Base-by-base conservation (phyloP, 2,329 filamentous ascomycete species). In the Cladosporium sphaerospermum region DNA sequence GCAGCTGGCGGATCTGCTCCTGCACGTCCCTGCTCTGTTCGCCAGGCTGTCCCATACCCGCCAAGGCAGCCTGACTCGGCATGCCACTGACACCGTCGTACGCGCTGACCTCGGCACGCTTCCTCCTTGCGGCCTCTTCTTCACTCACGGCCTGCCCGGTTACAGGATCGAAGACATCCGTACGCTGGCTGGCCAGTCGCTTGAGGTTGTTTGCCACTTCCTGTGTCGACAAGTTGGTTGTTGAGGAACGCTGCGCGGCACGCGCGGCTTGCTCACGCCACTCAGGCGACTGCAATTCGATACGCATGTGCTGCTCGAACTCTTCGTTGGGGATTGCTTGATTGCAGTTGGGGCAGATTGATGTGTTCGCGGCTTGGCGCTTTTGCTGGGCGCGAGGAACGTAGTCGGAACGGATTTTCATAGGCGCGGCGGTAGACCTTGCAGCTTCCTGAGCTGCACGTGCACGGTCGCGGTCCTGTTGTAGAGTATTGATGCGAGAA, bases 181-280 rank as follows among this genome's bases (percentile, higher is more conserved):
- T 86, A 44, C 92, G 82, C 69, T 95, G 88, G 60, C 88, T 91
- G 19, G 91, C 90, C 48, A 97, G 78, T n/a, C 92, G 85, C 76
- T 97, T 97, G 58, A 97, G 80, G 67, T 97, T 96, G 69, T 89
- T 91, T 48, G 90, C 91, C 43, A 95, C 89, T 62, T 97, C 92
- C 33, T 80, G 82, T 3, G 89, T 92, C 1, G 86, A 88, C 9
- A 96, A 73, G 63, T 95, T 96, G 9, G 90, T 95, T 0, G 88
- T 91, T 1, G 88, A 82, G 59, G 86, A 89, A 57, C 92, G 85
- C 10, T 87, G 83, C 43, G 96, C 89, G 13, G 88, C 84, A 69
- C 95, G 95, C 54, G 88, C 87, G 61, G 90, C 89, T 69, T 97
- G 91, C 67, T 96, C 91, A 69, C 95, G 95, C 91, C 92, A 97